Conservation (phyloP, 1,284 basidiomycete genomes). For the Puccinia hordei region DNA sequence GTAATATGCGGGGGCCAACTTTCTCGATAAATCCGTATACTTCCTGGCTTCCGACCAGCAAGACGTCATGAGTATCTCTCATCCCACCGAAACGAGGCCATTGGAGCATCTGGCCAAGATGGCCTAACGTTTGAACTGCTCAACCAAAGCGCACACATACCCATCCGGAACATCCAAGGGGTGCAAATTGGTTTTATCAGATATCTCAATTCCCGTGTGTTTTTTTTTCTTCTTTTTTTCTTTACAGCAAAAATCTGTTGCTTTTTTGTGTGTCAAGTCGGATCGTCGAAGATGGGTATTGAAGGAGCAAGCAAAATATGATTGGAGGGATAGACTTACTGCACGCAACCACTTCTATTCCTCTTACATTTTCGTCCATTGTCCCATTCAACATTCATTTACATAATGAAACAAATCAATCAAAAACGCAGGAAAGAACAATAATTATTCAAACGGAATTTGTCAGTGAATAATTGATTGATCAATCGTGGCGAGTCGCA, state of each 20-base stretch:
- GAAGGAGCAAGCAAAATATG: not conserved
- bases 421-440: not conserved
- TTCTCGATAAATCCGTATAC: conserved; percentile 59
- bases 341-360: conserved; percentile 56
- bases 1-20: conserved; percentile 41
- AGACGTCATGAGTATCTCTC: conserved; percentile 60
- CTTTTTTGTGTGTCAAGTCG: not conserved
- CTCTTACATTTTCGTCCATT: conserved; percentile 49
- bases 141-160: not conserved
- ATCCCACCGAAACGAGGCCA: conserved; percentile 59
- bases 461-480: not conserved
- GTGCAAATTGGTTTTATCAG: not conserved
- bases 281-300: not conserved
- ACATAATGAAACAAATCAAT: not conserved
- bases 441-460: not conserved
- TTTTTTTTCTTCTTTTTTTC: not conserved
- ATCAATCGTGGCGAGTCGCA: not conserved
- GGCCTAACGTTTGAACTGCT: conserved; percentile 59
- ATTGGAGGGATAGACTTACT: conserved; percentile 40
- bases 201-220: not conserved
- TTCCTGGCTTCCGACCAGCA: conserved; percentile 58
- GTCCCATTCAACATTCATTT: not conserved
- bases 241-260: not conserved
- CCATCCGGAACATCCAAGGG: not conserved
- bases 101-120: conserved; percentile 61